These are phyloP conservation scores for Chytridiales sp. DNA, from an alignment of 371 early-diverging fungal species.

Conservation along the genomic window DNA sequence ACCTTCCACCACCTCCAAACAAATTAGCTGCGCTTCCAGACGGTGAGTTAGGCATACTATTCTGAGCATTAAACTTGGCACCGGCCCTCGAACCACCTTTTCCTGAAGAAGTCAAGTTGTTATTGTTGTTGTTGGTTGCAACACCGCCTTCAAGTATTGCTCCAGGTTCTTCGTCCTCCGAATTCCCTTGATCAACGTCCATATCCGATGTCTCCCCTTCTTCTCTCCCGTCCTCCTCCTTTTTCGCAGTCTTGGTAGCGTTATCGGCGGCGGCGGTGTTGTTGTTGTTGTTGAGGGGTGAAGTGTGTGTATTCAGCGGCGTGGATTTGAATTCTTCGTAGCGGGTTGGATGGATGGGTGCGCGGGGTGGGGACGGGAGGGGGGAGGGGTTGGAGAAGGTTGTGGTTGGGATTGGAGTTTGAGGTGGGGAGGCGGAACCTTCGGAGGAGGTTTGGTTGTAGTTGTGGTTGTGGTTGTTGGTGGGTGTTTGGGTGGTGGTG, in stretches of 20 bases:
- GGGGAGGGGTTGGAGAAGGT: too few species aligned
- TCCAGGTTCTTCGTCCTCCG: background rate
- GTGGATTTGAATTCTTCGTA: slow-evolving; percentile 2
- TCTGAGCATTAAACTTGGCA: background rate
- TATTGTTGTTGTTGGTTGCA: background rate
- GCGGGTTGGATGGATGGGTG: slow-evolving; percentile 9
- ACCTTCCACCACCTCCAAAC: background rate
- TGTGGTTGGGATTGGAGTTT: too few species aligned
- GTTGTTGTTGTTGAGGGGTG: background rate
- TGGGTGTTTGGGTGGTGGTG: too few species aligned
- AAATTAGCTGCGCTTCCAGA: background rate
- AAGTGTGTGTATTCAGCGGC: background rate
- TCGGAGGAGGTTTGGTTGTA: too few species aligned
- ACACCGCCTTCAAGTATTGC: background rate
- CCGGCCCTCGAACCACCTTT: background rate
- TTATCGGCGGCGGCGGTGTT: background rate
- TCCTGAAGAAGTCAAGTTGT: background rate
- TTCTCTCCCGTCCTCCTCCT: background rate
- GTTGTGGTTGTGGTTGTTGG: too few species aligned
- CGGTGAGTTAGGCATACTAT: background rate
- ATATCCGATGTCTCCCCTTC: background rate
- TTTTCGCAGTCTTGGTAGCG: background rate
- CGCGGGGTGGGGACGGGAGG: slow-evolving; percentile 1
- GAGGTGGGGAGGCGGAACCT: too few species aligned
- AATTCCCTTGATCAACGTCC: background rate